Evolutionary conservation across 1,284 basidiomycete genomes (phyloP), one percentile per base, ranked within the genome.

Genomic region (Pseudozyma thailandica): DNA sequence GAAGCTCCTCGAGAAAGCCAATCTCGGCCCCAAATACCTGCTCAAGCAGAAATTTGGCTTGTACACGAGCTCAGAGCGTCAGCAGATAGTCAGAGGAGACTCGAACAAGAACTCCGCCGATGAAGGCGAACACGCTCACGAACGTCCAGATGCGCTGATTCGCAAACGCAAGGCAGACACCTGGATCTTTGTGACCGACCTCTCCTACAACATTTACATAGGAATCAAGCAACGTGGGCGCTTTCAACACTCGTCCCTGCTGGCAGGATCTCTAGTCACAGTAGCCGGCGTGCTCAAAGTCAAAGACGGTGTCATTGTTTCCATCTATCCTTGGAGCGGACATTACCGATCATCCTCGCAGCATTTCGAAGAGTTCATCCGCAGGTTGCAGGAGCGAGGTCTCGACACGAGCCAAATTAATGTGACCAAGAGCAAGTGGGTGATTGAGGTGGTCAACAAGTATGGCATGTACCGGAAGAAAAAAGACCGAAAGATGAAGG

Each of bases 161-260:
- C 63, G 58, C n/a, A 39, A 52, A 12, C 41, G 52, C 20, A 61
- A 63, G 46, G 59, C 64, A 6, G 62, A 71, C 28, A 71, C 64
- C 1, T 70, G 70, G 70, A 73, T 75, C 45, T 76, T 70, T 51
- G 74, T 76, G 13, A 59, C 66, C 10, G 65, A 74, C 20, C 50
- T 69, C 9, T 56, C 62, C 8, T 62, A 63, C 52, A 68, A 76
- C 44, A 50, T 76, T 20, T 76, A 74, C 41, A 57, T 76, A 35
- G 74, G 74, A 30, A 66, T 74, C 55, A 76, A 76, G 64, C 64
- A 66, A 50, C 62, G 66, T 12, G 74, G 74, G 27, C 69, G 61
- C 1, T 76, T 74, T 55, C 74, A 74, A 48, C 74, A 74, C 35
- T 74, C 71, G 7, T 74, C 71, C 7, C 61, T 76, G 16, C 60